Conservation (phyloP, 2,329 filamentous ascomycete species). For the Stagonosporopsis tanaceti region DNA sequence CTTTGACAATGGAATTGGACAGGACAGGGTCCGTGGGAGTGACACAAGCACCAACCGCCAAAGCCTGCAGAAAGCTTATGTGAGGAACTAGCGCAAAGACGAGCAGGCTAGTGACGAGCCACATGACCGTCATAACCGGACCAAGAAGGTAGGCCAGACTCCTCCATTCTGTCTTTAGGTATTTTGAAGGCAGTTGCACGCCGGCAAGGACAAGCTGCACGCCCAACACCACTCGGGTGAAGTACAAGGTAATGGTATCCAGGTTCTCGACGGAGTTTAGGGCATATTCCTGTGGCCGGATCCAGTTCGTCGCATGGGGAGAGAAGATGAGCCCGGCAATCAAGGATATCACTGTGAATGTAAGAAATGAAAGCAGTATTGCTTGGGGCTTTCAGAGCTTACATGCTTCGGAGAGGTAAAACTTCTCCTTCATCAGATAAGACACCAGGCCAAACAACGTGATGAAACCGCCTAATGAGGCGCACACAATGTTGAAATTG, state of each 20-base stretch:
- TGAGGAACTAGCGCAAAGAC: constrained; percentile 79
- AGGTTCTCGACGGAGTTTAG: constrained; percentile 64
- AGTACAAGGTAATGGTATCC: constrained; percentile 79
- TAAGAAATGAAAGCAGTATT: not conserved
- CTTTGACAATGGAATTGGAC: constrained; percentile 90
- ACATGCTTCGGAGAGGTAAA: constrained; percentile 91
- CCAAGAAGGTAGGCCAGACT: constrained; percentile 77
- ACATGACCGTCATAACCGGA: constrained; percentile 87
- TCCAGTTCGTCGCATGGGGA: constrained; percentile 77
- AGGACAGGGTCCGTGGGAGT: constrained; percentile 90
- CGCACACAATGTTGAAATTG: constrained; percentile 86
- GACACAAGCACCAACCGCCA: constrained; percentile 85
- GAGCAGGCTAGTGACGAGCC: constrained; percentile 80
- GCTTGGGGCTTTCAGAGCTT: constrained; percentile 52
- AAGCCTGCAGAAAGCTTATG: constrained; percentile 76
- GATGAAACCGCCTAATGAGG: constrained; percentile 84
- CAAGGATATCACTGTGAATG: constrained; percentile 76
- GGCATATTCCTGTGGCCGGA: constrained; percentile 78
- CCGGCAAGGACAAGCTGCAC: constrained; percentile 90
- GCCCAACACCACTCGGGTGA: constrained; percentile 85
- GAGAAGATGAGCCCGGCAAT: constrained; percentile 81
- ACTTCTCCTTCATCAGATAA: constrained; percentile 86
- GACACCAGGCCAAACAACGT: constrained; percentile 91
- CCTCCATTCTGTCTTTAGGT: constrained; percentile 80
- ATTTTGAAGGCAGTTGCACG: constrained; percentile 84